Evolutionary conservation across 768 basidiomycete species (phyloP).

Genomic region (Phaeolepiota aurea): DNA sequence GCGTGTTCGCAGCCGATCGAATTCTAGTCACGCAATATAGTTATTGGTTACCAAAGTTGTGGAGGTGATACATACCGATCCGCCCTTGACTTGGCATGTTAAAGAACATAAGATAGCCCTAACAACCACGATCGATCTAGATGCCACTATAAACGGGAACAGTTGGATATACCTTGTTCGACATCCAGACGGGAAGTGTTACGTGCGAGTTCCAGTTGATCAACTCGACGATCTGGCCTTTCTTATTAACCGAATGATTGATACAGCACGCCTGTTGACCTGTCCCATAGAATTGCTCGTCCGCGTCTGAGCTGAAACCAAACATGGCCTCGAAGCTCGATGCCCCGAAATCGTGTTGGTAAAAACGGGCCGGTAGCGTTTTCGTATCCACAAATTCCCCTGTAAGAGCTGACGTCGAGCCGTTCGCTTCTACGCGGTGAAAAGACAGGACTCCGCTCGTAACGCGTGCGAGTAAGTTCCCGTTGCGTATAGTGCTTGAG

Average conservation of each 20-base stretch:
- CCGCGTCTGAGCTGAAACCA: conserved; percentile 19
- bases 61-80: conserved; percentile 13
- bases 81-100: conserved; percentile 27
- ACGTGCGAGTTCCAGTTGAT: conserved; percentile 28
- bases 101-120: conserved; percentile 28
- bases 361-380: conserved; percentile 18
- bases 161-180: conserved; percentile 19
- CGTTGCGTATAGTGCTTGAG: conserved; percentile 21
- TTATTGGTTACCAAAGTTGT: neutral
- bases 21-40: conserved; percentile 13
- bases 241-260: conserved; percentile 27
- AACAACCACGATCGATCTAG: neutral
- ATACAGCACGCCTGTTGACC: conserved; percentile 29
- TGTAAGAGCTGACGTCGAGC: conserved; percentile 16
- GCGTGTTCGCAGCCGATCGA: conserved; percentile 21
- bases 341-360: conserved; percentile 21
- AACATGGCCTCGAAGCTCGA: conserved; percentile 22
- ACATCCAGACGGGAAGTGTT: conserved; percentile 26
- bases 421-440: conserved; percentile 19
- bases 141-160: neutral
- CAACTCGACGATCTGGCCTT: conserved; percentile 27
- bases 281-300: conserved; percentile 25
- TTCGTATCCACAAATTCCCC: conserved; percentile 24
- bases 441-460: conserved; percentile 18
- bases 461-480: conserved; percentile 19